Conservation (phyloP, 108 stramenopile species). For the Fistulifera solaris region DNA sequence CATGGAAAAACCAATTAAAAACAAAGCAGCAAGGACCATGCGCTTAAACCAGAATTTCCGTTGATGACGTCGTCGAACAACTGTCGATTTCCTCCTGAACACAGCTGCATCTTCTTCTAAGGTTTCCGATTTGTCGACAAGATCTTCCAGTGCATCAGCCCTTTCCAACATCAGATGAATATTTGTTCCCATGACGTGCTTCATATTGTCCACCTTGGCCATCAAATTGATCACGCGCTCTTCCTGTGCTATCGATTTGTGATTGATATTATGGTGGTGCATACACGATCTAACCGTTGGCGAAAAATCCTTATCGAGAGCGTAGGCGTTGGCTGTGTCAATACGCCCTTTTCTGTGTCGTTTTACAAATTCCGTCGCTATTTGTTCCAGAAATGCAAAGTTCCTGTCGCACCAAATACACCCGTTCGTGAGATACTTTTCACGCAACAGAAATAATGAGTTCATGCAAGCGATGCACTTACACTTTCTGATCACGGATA, state of each 20-base stretch:
- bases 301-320: conserved; percentile 55
- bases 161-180: conserved; percentile 49
- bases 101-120: conserved; percentile 47
- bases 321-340: conserved; percentile 51
- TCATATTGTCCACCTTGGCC: conserved; percentile 62
- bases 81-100: conserved; percentile 24
- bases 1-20: no score
- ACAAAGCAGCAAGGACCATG: no score
- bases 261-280: conserved; percentile 69
- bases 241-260: conserved; percentile 17
- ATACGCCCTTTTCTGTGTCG: conserved; percentile 30
- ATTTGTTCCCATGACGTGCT: conserved; percentile 50
- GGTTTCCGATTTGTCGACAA: conserved; percentile 41
- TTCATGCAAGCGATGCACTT: conserved; percentile 7
- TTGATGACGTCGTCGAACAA: neutral
- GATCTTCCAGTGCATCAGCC: conserved; percentile 33
- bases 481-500: conserved; percentile 38
- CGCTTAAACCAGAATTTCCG: neutral
- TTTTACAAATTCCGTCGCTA: conserved; percentile 39
- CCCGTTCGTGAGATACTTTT: neutral
- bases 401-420: conserved; percentile 17
- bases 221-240: conserved; percentile 26
- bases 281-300: conserved; percentile 42
- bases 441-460: neutral
- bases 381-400: conserved; percentile 55